phyloP scores from a whole-genome alignment of 2,329 filamentous ascomycete species.

The Periconia sp. region DNA sequence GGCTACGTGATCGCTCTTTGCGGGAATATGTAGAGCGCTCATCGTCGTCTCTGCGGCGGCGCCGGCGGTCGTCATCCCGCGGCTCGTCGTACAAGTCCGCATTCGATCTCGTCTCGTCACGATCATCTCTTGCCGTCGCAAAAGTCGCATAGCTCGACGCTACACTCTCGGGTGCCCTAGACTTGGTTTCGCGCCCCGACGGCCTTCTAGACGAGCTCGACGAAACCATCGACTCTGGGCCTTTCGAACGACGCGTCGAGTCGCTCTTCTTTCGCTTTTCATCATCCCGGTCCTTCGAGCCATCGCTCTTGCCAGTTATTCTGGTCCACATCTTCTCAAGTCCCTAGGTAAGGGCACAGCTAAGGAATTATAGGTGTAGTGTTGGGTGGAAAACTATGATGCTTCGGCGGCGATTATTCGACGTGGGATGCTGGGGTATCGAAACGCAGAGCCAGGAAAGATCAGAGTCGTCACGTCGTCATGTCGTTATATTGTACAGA shows the following conservation, averaged over 20 bases:
- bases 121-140: constrained; percentile 42
- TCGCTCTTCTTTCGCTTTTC: constrained; percentile 30
- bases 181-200: constrained; percentile 24
- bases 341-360: constrained; percentile 13
- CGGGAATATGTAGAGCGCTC: constrained; percentile 36
- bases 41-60: constrained; percentile 29
- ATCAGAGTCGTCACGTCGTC: constrained; percentile 37
- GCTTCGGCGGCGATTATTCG: constrained; percentile 4
- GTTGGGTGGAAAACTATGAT: constrained; percentile 30
- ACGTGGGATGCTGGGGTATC: constrained; percentile 29
- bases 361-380: constrained; percentile 23
- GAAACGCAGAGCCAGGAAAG: constrained; percentile 19
- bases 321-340: constrained; percentile 52
- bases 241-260: constrained; percentile 36
- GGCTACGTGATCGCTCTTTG: constrained; percentile 35
- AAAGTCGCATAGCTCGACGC: constrained; percentile 44
- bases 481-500: constrained; percentile 34
- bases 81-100: constrained; percentile 42
- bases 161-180: constrained; percentile 36
- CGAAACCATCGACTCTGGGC: too few species aligned
- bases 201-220: constrained; percentile 42
- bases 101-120: constrained; percentile 36
- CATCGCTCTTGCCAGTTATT: constrained; percentile 45
- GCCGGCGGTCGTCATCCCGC: constrained; percentile 29
- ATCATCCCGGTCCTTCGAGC: constrained; percentile 39